These are phyloP conservation scores for Hydrangea macrophylla DNA, from an alignment of 148 eudicot genomes.

Conservation along the genomic window DNA sequence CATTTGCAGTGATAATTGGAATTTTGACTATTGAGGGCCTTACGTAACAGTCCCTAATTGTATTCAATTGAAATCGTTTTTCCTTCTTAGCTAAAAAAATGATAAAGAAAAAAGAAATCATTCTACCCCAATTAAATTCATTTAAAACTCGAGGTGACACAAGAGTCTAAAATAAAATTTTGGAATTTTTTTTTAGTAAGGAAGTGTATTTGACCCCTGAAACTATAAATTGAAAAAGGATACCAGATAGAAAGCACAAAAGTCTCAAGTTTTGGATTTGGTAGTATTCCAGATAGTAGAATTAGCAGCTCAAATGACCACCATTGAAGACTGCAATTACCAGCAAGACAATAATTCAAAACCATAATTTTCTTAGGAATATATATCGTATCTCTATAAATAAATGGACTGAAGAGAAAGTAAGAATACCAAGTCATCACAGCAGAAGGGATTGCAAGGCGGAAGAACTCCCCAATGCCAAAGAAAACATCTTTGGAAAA, in stretches of 20 bases:
- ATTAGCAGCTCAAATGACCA: slow-evolving; percentile 39
- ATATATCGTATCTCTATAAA: background rate
- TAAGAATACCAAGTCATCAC: slow-evolving; percentile 40
- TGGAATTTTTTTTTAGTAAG: too few species aligned
- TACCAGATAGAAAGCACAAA: slow-evolving; percentile 53
- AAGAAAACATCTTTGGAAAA: slow-evolving; percentile 26
- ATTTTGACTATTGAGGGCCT: too few species aligned
- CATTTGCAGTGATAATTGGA: too few species aligned
- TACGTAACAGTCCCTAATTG: too few species aligned
- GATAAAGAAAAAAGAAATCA: too few species aligned
- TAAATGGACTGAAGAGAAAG: background rate
- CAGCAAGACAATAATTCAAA: background rate
- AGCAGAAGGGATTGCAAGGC: slow-evolving; percentile 46
- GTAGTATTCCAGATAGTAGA: slow-evolving; percentile 32
- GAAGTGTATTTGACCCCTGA: too few species aligned
- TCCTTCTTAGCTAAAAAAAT: too few species aligned
- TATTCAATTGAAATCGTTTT: too few species aligned
- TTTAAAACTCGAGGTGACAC: too few species aligned
- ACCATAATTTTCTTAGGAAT: background rate
- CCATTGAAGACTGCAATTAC: slow-evolving; percentile 42
- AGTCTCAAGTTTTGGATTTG: slow-evolving; percentile 44
- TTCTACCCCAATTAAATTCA: too few species aligned
- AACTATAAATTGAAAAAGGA: background rate
- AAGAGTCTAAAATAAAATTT: too few species aligned
- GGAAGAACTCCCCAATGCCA: slow-evolving; percentile 25